phyloP scores from a whole-genome alignment of 352 stramenopile genomes.

The Globisporangium mamillatum region DNA sequence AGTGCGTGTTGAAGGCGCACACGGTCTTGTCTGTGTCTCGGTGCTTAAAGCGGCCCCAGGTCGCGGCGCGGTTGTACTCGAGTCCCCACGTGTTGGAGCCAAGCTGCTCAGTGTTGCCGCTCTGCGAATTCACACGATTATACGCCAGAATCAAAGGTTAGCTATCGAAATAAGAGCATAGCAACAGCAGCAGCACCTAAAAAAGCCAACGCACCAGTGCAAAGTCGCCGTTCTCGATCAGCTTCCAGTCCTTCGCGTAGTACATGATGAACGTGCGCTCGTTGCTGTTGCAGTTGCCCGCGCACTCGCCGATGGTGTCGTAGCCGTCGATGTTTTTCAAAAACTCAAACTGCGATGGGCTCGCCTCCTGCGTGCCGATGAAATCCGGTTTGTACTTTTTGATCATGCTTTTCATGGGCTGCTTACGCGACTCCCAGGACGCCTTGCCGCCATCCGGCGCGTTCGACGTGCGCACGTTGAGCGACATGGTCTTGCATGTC shows the following conservation, averaged over 20 bases:
- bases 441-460: conserved; percentile 22
- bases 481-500: conserved; percentile 42
- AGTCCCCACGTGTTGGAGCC: conserved; percentile 20
- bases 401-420: conserved; percentile 49
- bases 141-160: neutral
- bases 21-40: conserved; percentile 15
- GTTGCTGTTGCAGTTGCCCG: conserved; percentile 47
- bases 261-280: conserved; percentile 68
- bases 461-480: conserved; percentile 73
- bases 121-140: neutral
- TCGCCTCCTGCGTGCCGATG: conserved; percentile 74
- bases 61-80: conserved; percentile 18
- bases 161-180: neutral
- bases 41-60: conserved; percentile 21
- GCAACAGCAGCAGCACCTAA: neutral
- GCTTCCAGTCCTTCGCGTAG: conserved; percentile 42
- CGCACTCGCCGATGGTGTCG: conserved; percentile 50
- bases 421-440: conserved; percentile 46
- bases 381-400: conserved; percentile 63
- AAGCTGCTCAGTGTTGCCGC: conserved; percentile 4
- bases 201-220: conserved; percentile 34
- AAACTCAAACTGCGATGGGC: conserved; percentile 53
- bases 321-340: conserved; percentile 56
- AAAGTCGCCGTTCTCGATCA: conserved; percentile 58
- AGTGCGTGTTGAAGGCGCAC: conserved; percentile 27